These are phyloP conservation scores for Exsudoporus floridanus DNA, from an alignment of 1,284 basidiomycete species.

Conservation along the genomic window DNA sequence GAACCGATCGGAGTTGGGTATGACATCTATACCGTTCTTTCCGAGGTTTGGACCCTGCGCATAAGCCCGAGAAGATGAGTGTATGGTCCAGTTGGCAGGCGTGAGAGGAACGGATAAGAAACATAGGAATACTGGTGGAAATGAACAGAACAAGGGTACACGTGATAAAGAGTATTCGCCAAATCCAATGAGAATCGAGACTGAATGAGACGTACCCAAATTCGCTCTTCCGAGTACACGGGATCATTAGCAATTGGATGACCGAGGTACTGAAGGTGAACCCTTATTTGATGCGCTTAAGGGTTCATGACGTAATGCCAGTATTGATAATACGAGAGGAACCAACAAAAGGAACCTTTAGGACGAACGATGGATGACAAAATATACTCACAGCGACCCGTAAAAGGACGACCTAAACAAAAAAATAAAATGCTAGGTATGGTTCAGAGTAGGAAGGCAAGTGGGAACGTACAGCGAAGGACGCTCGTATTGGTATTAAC, in stretches of 20 bases:
- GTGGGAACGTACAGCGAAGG: slow-evolving; percentile 68
- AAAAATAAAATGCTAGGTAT: slow-evolving; percentile 1
- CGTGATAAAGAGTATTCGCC: background rate
- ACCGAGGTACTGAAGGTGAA: slow-evolving; percentile 95
- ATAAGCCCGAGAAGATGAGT: slow-evolving; percentile 5
- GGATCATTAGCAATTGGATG: slow-evolving; percentile 93
- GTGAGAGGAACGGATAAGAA: background rate
- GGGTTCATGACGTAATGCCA: slow-evolving; percentile 3
- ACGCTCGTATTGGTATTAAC: slow-evolving; percentile 81
- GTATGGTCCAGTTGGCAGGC: background rate
- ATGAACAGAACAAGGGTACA: background rate
- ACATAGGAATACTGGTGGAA: background rate
- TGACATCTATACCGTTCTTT: slow-evolving; percentile 78
- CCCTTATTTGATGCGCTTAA: slow-evolving; percentile 89
- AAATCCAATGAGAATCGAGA: background rate
- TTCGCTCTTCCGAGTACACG: slow-evolving; percentile 74
- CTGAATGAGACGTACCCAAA: slow-evolving; percentile 63
- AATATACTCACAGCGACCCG: slow-evolving; percentile 75
- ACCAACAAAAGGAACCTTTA: background rate
- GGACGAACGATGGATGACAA: background rate
- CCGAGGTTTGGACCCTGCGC: slow-evolving; percentile 70
- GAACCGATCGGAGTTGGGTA: slow-evolving; percentile 60
- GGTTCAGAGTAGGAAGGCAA: slow-evolving; percentile 2
- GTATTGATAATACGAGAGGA: slow-evolving; percentile 1
- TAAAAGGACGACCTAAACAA: slow-evolving; percentile 73